Conservation (phyloP, 192 early-diverging fungal genomes). For the Entophlyctis helioformis region DNA sequence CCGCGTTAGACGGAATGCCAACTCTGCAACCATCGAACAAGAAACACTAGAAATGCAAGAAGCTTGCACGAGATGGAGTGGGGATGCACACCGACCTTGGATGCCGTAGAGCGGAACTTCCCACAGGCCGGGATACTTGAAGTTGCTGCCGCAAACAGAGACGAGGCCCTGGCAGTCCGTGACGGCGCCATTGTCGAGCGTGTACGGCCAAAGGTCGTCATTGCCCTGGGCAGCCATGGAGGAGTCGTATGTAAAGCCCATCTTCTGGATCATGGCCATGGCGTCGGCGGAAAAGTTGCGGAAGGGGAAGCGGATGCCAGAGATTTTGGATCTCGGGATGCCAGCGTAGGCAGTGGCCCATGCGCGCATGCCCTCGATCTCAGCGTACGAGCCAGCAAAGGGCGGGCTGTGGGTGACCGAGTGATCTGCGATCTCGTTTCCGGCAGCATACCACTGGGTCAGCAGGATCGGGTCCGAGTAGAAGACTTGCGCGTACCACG, state of each 20-base stretch:
- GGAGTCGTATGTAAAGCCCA: slow-evolving; percentile 20
- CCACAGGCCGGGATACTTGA: slow-evolving; percentile 20
- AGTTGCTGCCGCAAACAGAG: slow-evolving; percentile 5
- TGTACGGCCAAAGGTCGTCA: slow-evolving; percentile 24
- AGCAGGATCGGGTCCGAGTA: slow-evolving; percentile 25
- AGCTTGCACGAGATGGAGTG: no score
- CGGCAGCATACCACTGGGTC: slow-evolving; percentile 17
- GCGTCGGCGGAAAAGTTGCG: slow-evolving; percentile 12
- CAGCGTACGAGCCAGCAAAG: slow-evolving; percentile 9
- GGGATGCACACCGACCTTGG: not conserved
- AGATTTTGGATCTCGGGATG: slow-evolving; percentile 16
- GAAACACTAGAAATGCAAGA: no score
- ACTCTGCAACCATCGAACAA: no score
- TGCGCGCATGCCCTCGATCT: slow-evolving; percentile 17
- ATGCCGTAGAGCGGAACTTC: slow-evolving; percentile 12
- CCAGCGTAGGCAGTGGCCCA: slow-evolving; percentile 11
- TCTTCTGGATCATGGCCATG: slow-evolving; percentile 8
- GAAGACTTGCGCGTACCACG: slow-evolving; percentile 48
- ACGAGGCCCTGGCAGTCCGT: slow-evolving; percentile 10
- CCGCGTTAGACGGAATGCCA: no score
- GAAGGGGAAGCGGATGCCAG: slow-evolving; percentile 17
- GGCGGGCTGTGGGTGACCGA: slow-evolving; percentile 9
- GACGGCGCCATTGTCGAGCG: slow-evolving; percentile 19
- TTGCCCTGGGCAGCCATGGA: slow-evolving; percentile 7
- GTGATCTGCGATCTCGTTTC: slow-evolving; percentile 24